Evolutionary conservation across 257 asterid species (phyloP).

Genomic region (Euphrasia confusa): DNA sequence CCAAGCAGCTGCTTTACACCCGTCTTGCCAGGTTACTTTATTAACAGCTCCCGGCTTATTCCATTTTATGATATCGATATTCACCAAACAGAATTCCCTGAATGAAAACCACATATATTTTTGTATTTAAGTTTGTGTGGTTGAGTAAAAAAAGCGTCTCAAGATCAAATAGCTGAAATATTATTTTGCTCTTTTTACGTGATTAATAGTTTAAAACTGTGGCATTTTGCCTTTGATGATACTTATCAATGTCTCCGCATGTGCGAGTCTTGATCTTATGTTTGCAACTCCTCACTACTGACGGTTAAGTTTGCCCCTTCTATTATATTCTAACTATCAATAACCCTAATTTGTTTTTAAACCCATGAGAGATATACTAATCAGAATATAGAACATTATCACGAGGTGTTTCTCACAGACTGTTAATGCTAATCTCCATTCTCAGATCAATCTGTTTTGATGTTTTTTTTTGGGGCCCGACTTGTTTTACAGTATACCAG

Average conservation of each 20-base stretch:
- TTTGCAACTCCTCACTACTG: not conserved
- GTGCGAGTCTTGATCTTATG: not conserved
- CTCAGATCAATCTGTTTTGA: not conserved
- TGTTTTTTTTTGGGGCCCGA: not conserved
- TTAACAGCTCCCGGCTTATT: not conserved
- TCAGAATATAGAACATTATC: not conserved
- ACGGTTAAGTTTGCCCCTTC: not conserved
- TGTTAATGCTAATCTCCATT: too few species aligned
- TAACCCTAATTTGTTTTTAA: conserved; percentile 4
- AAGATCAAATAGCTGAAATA: too few species aligned
- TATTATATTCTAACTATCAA: not conserved
- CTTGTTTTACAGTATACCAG: conserved; percentile 42
- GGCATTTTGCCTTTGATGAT: too few species aligned
- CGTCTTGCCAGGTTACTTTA: conserved; percentile 38
- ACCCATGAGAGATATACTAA: not conserved
- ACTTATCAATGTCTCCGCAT: too few species aligned
- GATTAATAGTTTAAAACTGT: not conserved
- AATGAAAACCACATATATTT: not conserved
- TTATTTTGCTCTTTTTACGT: not conserved
- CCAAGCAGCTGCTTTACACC: conserved; percentile 37
- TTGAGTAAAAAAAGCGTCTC: too few species aligned
- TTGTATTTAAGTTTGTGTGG: too few species aligned
- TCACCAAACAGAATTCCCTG: not conserved
- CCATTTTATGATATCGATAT: not conserved
- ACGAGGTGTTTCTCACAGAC: not conserved